Conservation (phyloP, 2,329 filamentous ascomycete species). For the Monosporascus sp. region DNA sequence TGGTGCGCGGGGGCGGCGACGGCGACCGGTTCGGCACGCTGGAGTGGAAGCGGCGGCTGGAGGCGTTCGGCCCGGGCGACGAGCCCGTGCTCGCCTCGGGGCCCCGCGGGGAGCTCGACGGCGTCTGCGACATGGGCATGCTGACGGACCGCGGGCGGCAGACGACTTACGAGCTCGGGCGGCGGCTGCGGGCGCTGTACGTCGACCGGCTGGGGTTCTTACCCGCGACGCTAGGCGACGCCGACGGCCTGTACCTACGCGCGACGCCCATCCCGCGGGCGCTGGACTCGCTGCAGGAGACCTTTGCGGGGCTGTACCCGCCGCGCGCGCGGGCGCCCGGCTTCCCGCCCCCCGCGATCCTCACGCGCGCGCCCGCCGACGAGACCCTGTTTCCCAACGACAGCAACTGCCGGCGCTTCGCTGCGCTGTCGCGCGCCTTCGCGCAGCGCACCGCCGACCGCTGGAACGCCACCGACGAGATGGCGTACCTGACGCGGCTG, state of each 20-base stretch:
- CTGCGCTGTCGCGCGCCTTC: constrained; percentile 63
- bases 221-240: constrained; percentile 45
- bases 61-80: constrained; percentile 70
- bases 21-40: constrained; percentile 36
- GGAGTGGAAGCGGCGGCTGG: constrained; percentile 67
- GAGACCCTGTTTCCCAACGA: constrained; percentile 82
- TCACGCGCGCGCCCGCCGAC: constrained; percentile 58
- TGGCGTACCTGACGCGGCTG: constrained; percentile 73
- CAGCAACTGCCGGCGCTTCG: constrained; percentile 65
- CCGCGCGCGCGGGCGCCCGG: constrained; percentile 32
- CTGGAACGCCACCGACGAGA: constrained; percentile 74
- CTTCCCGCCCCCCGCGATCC: constrained; percentile 59
- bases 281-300: constrained; percentile 71
- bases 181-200: constrained; percentile 65
- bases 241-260: constrained; percentile 64
- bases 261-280: constrained; percentile 70
- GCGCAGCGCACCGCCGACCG: constrained; percentile 64
- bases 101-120: constrained; percentile 64
- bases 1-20: constrained; percentile 38
- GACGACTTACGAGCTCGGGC: constrained; percentile 65
- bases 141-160: constrained; percentile 70
- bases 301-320: constrained; percentile 72
- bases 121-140: constrained; percentile 73
- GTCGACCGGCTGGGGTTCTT: constrained; percentile 70
- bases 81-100: constrained; percentile 66